Evolutionary conservation across 1,284 basidiomycete genomes (phyloP).

Genomic region (Lignosus rhinocerotis): DNA sequence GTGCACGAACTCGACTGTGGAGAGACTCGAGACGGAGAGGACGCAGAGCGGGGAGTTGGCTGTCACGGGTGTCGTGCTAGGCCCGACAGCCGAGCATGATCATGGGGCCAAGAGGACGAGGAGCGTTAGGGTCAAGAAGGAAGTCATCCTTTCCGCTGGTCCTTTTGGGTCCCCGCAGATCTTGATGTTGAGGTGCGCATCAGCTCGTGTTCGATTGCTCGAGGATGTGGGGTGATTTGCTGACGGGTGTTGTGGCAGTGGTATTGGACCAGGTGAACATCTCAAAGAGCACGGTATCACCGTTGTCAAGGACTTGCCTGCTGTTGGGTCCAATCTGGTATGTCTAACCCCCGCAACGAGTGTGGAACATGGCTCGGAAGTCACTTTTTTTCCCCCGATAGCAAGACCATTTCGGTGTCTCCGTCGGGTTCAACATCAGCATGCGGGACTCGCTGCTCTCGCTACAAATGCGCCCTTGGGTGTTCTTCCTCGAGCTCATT

Average conservation of each 20-base stretch:
- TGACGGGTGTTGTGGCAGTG: slow-evolving; percentile 24
- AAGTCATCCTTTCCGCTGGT: slow-evolving; percentile 35
- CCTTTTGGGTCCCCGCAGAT: slow-evolving; percentile 42
- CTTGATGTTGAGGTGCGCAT: slow-evolving; percentile 40
- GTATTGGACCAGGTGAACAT: slow-evolving; percentile 56
- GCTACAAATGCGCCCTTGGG: slow-evolving; percentile 27
- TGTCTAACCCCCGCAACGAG: not conserved
- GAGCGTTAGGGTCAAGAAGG: slow-evolving; percentile 25
- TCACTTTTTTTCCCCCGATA: slow-evolving; percentile 31
- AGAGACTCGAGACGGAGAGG: slow-evolving; percentile 20
- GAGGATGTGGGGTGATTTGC: not conserved
- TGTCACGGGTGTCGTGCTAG: slow-evolving; percentile 16
- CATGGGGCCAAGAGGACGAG: slow-evolving; percentile 9
- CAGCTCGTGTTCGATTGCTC: not conserved
- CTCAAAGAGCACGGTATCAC: slow-evolving; percentile 48
- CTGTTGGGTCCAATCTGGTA: slow-evolving; percentile 52
- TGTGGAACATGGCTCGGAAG: not conserved
- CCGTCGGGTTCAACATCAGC: slow-evolving; percentile 27
- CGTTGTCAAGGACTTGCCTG: slow-evolving; percentile 50
- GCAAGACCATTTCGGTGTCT: slow-evolving; percentile 35
- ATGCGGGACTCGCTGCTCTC: slow-evolving; percentile 30
- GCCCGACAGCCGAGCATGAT: slow-evolving; percentile 6
- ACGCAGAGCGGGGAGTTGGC: slow-evolving; percentile 7
- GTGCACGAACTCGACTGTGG: slow-evolving; percentile 32
- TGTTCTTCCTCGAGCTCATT: slow-evolving; percentile 32